Conservation (phyloP, 2,329 filamentous ascomycete genomes). For the Graphilbum sp. region DNA sequence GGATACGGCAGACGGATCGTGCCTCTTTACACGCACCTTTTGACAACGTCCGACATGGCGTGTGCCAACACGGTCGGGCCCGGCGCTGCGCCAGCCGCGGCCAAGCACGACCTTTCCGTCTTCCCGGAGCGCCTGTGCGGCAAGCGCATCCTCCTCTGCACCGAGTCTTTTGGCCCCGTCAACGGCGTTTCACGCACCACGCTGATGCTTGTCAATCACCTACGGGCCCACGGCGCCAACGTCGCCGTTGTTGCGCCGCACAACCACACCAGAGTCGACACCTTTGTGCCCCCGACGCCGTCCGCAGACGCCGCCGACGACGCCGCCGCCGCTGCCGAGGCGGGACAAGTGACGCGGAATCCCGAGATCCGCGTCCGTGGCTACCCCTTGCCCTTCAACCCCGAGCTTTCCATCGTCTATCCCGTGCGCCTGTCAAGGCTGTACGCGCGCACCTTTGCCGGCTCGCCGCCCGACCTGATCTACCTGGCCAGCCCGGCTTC, state of each 20-base stretch:
- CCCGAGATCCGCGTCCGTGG: conserved; percentile 44
- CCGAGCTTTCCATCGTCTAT: conserved; percentile 53
- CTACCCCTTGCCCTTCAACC: conserved; percentile 54
- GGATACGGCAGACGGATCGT: too few species aligned
- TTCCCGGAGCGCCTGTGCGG: conserved; percentile 36
- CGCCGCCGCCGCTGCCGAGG: too few species aligned
- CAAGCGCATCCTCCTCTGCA: conserved; percentile 49
- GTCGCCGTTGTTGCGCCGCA: conserved; percentile 52
- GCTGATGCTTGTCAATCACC: conserved; percentile 49
- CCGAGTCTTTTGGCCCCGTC: conserved; percentile 55
- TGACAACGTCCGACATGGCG: too few species aligned
- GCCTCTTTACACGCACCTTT: too few species aligned
- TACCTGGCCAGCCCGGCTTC: conserved; percentile 56
- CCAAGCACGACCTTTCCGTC: conserved; percentile 21
- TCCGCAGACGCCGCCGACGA: too few species aligned
- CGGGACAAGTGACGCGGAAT: too few species aligned
- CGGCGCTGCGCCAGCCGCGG: not conserved
- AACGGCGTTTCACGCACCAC: conserved; percentile 61
- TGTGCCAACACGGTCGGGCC: not conserved
- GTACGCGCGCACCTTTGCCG: conserved; percentile 41
- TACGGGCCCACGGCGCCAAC: conserved; percentile 45
- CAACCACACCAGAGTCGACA: conserved; percentile 36
- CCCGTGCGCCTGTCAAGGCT: conserved; percentile 48
- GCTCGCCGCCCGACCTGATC: conserved; percentile 41
- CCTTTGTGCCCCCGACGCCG: conserved; percentile 33